Evolutionary conservation across 306 rosid genomes (phyloP).

Genomic region (Castanopsis chinensis): DNA sequence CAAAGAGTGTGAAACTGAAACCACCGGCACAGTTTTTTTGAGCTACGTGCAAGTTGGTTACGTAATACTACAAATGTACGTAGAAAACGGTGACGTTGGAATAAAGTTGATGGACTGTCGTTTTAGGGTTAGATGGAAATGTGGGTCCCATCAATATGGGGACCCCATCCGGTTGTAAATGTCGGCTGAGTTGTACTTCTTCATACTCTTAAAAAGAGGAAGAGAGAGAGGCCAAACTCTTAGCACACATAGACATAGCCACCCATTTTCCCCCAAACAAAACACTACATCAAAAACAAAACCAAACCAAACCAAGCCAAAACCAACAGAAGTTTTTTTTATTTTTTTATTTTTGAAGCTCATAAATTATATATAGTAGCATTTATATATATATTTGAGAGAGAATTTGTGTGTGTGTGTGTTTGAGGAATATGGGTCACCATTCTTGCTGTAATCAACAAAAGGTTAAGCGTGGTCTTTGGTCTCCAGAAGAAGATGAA

Average conservation of each 20-base stretch:
- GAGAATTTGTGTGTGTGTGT: too few relatives aligned
- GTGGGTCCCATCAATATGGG: conserved; percentile 40
- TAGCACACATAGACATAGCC: conserved; percentile 14
- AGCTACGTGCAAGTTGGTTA: conserved; percentile 49
- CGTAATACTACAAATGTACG: conserved; percentile 69
- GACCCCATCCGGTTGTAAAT: conserved; percentile 55
- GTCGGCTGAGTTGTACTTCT: conserved; percentile 50
- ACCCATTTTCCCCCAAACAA: neutral
- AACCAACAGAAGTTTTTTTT: too few relatives aligned
- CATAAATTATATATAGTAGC: too few relatives aligned
- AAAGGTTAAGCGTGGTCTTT: conserved; percentile 97
- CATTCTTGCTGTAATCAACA: conserved; percentile 99
- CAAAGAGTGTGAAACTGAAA: conserved; percentile 48
- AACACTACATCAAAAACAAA: neutral
- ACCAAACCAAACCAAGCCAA: too few relatives aligned
- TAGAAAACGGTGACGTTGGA: conserved; percentile 50
- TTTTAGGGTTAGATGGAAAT: conserved; percentile 82
- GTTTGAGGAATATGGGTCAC: conserved; percentile 62
- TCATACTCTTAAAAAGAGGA: conserved; percentile 36
- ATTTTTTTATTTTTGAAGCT: too few relatives aligned
- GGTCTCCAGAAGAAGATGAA: conserved; percentile 99
- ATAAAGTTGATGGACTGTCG: conserved; percentile 68
- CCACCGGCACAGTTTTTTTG: conserved; percentile 37
- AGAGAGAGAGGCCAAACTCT: conserved; percentile 26
- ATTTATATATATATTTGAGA: too few relatives aligned